phyloP scores from a whole-genome alignment of 495 filamentous ascomycete genomes.

The Umbilicaria muhlenbergii region DNA sequence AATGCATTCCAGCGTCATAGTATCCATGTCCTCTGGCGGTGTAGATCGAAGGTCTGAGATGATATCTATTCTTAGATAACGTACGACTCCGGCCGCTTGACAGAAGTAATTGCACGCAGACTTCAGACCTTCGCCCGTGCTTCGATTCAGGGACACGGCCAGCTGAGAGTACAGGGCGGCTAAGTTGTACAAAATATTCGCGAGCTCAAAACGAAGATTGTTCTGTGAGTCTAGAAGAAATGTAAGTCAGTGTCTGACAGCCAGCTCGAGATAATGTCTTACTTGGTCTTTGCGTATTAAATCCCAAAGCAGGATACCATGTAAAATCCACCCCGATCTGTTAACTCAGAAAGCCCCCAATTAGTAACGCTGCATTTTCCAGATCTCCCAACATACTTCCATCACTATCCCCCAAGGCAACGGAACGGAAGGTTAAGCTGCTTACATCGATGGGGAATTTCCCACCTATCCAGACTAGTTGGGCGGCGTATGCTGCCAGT shows the following conservation, averaged over 20 bases:
- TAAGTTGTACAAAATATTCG: conserved; percentile 86
- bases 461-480: conserved; percentile 83
- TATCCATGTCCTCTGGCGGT: conserved; percentile 93
- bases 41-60: conserved; percentile 73
- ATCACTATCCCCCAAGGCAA: background rate
- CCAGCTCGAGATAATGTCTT: conserved; percentile 6
- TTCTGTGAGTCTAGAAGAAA: conserved; percentile 52
- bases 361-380: conserved; percentile 11
- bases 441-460: conserved; percentile 94
- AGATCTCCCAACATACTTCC: background rate
- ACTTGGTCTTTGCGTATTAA: conserved; percentile 64
- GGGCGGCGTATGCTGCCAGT: conserved; percentile 75
- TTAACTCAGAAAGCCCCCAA: conserved; percentile 18
- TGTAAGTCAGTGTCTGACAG: background rate
- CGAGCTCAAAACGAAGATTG: conserved; percentile 88
- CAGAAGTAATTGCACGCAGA: conserved; percentile 85
- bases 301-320: conserved; percentile 88
- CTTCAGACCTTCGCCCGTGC: conserved; percentile 70
- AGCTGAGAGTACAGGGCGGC: conserved; percentile 88
- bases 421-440: conserved; percentile 1
- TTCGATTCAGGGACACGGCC: conserved; percentile 65
- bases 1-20: conserved; percentile 66
- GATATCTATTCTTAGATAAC: conserved; percentile 60
- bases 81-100: conserved; percentile 70
- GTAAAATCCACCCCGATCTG: conserved; percentile 84